Evolutionary conservation across 116 monocot species (phyloP).

Genomic region (Posidonia oceanica): DNA sequence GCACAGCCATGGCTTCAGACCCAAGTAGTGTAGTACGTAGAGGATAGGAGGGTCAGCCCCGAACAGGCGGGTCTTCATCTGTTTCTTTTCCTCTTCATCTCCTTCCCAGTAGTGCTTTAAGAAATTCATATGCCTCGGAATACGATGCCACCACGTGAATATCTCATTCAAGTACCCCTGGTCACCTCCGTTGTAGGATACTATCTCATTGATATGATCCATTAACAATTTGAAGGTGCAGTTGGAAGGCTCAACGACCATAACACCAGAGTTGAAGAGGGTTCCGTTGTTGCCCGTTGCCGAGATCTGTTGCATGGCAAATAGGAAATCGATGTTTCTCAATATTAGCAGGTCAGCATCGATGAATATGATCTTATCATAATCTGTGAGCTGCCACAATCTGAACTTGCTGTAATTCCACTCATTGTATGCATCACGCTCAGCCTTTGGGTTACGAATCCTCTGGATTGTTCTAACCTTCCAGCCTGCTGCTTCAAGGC

Average conservation of each 20-base stretch:
- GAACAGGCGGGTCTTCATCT: constrained; percentile 49
- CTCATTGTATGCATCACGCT: constrained; percentile 75
- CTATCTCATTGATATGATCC: constrained; percentile 76
- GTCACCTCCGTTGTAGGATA: constrained; percentile 93
- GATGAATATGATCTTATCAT: constrained; percentile 88
- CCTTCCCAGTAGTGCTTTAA: constrained; percentile 93
- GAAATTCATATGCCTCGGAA: constrained; percentile 87
- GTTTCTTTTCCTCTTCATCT: constrained; percentile 45
- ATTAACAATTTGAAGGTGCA: constrained; percentile 81
- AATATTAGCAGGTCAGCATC: constrained; percentile 85
- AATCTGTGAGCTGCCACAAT: constrained; percentile 91
- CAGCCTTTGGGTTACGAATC: constrained; percentile 85
- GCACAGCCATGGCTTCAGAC: constrained; percentile 87
- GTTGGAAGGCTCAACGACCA: constrained; percentile 88
- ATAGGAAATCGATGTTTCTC: constrained; percentile 77
- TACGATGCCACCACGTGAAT: constrained; percentile 96
- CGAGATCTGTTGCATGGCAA: constrained; percentile 63
- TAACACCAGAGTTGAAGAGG: constrained; percentile 91
- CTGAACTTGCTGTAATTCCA: constrained; percentile 99
- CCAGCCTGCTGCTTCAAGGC: constrained; percentile 90
- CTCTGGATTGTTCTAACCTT: constrained; percentile 62
- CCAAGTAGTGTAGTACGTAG: constrained; percentile 89
- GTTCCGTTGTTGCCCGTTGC: constrained; percentile 81
- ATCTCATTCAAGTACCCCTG: constrained; percentile 91
- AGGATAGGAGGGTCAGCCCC: constrained; percentile 60